Base-by-base conservation (phyloP, 495 filamentous ascomycete genomes). In the Tricharina praecox region DNA sequence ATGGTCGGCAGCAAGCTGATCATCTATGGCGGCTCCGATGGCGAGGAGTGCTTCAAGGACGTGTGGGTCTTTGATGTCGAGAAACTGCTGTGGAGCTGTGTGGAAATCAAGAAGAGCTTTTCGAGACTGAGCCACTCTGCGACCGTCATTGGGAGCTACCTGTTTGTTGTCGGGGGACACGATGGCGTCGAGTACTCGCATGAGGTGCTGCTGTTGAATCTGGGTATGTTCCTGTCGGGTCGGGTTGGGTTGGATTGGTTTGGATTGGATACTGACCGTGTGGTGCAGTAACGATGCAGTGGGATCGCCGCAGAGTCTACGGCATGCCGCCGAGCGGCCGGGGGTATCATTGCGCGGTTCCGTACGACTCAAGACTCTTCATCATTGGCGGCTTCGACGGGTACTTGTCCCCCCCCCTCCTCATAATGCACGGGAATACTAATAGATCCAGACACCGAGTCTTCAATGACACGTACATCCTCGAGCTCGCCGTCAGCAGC, bases 1-100 rank as follows among this genome's bases (percentile, higher is more conserved):
- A 79, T 79, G 71, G 75, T 79, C 28, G 76, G 75, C 25, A 67
- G 64, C 54, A 79, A 79, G 60, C 67, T 79, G 24, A 78, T 79
- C 53, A 73, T 79, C 41, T 79, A 70, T 56, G 76, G 76, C 21
- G 76, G 76, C 5, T 76, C 72, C 1, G 75, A 79, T 52, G 76
- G 76, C 38, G 72, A 70, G 25, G 74, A 78, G 59, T 79, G 76
- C 58, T 79, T 79, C 59, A 67, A 72, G 52, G 76, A 79, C 56
- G 76, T 79, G 25, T 79, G 76, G 76, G 68, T 79, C 21, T 79
- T 79, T 55, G 72, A 78, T 53, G 72, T 77, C 18, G 74, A 76
- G 33, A 68, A 64, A 23, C 62, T 68, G 26, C 45, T 60, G 18
- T 78, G 75, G 71, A 71, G 66, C 45, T 51, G 59, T 15, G 74